Conservation (phyloP, 2,329 filamentous ascomycete species). For the Metarhizium album region DNA sequence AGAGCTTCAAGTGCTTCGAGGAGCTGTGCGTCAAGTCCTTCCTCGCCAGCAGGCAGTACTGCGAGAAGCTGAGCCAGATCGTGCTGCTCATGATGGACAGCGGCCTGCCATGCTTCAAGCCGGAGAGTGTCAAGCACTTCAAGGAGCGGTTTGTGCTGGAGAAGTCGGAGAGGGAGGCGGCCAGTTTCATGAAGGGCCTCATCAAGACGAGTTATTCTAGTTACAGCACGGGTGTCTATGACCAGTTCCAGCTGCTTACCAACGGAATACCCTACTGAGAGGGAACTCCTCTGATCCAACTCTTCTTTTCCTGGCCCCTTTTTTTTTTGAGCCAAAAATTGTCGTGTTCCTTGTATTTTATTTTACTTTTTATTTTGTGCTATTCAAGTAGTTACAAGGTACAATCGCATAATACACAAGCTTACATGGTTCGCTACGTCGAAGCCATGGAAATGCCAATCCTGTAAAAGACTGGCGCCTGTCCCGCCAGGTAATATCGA, state of each 20-base stretch:
- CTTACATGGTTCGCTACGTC: not conserved
- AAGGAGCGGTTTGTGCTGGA: conserved; percentile 87
- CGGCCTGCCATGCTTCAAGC: conserved; percentile 94
- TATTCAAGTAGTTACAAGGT: not conserved
- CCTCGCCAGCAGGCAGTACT: conserved; percentile 75
- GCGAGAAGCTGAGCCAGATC: conserved; percentile 80
- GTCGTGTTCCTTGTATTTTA: not conserved
- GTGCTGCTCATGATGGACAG: conserved; percentile 93
- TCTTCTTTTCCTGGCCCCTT: not conserved
- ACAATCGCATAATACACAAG: not conserved
- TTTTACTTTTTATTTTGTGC: no score
- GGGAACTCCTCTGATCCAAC: not conserved
- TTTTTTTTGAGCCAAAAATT: not conserved
- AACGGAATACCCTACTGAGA: conserved; percentile 88
- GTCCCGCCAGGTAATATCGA: no score
- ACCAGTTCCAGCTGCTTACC: conserved; percentile 94
- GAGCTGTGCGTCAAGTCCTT: conserved; percentile 94
- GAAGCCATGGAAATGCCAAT: not conserved
- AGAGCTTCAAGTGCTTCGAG: conserved; percentile 92
- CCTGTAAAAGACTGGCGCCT: not conserved
- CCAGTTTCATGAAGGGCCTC: conserved; percentile 83
- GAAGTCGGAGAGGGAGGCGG: conserved; percentile 82
- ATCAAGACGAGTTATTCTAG: conserved; percentile 85
- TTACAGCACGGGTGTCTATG: conserved; percentile 88
- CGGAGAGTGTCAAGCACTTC: conserved; percentile 88